A percentile compares a stretch with the other conserved stretches of the same genome.
phyloP scores from a whole-genome alignment of 768 basidiomycete genomes.

The Suillus clintonianus region DNA sequence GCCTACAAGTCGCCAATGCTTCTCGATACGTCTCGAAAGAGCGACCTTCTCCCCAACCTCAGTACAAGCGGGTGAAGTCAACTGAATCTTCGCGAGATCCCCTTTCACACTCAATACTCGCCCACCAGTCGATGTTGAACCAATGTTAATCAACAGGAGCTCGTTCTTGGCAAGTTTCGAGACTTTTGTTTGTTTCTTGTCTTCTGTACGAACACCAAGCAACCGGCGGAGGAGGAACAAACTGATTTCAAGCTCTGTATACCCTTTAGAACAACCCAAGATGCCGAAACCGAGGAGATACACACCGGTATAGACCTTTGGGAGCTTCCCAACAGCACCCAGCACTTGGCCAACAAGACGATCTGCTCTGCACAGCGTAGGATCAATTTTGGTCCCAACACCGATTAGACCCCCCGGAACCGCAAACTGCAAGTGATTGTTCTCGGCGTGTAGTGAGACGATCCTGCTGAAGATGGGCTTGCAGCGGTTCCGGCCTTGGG shows the following conservation, averaged over 20 bases:
- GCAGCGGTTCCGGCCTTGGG: conserved; percentile 85
- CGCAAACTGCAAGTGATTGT: conserved; percentile 90
- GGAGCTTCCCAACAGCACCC: conserved; percentile 91
- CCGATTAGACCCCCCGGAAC: conserved; percentile 98
- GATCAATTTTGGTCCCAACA: conserved; percentile 96
- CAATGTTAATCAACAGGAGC: conserved; percentile 94
- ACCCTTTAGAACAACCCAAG: neutral
- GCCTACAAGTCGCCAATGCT: conserved; percentile 98
- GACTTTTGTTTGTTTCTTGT: conserved; percentile 98
- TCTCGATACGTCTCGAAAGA: conserved; percentile 90
- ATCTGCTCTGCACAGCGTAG: conserved; percentile 95
- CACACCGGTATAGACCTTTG: conserved; percentile 87
- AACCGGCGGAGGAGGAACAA: conserved; percentile 93
- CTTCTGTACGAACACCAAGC: conserved; percentile 97
- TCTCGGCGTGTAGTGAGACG: conserved; percentile 92
- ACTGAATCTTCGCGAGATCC: conserved; percentile 90
- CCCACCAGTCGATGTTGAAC: conserved; percentile 95
- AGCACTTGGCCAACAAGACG: conserved; percentile 95
- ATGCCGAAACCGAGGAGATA: neutral
- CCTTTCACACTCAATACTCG: conserved; percentile 93
- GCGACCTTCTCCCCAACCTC: conserved; percentile 99
- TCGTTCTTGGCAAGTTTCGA: conserved; percentile 91
- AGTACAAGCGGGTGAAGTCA: conserved; percentile 94
- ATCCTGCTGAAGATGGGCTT: conserved; percentile 92
- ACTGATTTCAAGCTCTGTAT: conserved; percentile 83